Evolutionary conservation across 1,139 yeast species (phyloP).

Genomic region (Diutina pseudorugosa): DNA sequence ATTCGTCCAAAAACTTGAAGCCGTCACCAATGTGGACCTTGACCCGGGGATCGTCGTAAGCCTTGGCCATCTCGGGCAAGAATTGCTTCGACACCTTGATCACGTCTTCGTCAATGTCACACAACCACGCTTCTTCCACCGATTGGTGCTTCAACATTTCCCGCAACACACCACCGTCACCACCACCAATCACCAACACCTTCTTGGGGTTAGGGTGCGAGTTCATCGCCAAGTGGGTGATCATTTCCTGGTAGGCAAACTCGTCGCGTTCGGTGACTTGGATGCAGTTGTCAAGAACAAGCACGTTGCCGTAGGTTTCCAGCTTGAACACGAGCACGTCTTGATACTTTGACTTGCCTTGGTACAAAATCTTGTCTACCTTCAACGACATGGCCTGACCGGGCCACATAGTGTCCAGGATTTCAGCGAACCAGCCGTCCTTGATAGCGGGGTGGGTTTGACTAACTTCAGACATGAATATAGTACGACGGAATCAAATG

Average conservation of each 20-base stretch:
- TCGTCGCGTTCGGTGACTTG: slow-evolving; percentile 94
- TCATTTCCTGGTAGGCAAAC: slow-evolving; percentile 92
- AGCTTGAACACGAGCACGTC: slow-evolving; percentile 79
- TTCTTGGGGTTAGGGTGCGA: slow-evolving; percentile 85
- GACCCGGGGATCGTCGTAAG: slow-evolving; percentile 72
- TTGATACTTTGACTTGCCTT: slow-evolving; percentile 75
- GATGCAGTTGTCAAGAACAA: slow-evolving; percentile 82
- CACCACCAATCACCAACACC: slow-evolving; percentile 90
- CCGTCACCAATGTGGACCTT: slow-evolving; percentile 84
- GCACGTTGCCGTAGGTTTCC: slow-evolving; percentile 79
- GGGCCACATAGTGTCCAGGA: slow-evolving; percentile 85
- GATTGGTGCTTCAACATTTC: slow-evolving; percentile 79
- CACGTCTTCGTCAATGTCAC: slow-evolving; percentile 89
- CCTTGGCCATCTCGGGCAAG: slow-evolving; percentile 74
- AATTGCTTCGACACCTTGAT: slow-evolving; percentile 71
- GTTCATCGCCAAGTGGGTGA: slow-evolving; percentile 78
- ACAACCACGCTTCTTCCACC: slow-evolving; percentile 77
- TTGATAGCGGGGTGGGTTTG: slow-evolving; percentile 47
- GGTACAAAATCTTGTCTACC: slow-evolving; percentile 72
- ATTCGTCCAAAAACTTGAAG: slow-evolving; percentile 74
- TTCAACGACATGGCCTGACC: slow-evolving; percentile 87
- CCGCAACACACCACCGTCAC: slow-evolving; percentile 93
- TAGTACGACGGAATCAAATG: background rate
- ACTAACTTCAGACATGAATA: background rate
- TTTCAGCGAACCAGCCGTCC: slow-evolving; percentile 89